Base-by-base conservation (phyloP, 495 filamentous ascomycete species). In the Neurospora tetraspora region DNA sequence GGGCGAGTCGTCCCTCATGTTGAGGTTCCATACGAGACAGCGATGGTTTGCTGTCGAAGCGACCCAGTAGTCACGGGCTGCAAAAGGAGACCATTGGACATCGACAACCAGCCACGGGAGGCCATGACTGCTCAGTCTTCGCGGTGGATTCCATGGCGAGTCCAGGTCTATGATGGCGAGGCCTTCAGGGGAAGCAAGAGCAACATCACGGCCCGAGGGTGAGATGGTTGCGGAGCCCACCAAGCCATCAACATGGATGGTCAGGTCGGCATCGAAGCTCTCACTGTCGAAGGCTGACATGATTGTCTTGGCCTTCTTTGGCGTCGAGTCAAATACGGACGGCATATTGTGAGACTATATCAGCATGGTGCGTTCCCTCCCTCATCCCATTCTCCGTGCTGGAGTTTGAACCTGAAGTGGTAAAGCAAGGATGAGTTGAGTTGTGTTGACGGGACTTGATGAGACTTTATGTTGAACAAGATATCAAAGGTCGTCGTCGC, bases 101-200 rank as follows among this genome's bases (percentile, higher is more conserved):
- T 98, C 95, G n/a, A 94, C 93, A 5, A 98, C 94, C 70, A 96
- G 90, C 93, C 94, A 97, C n/a, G 92, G 91, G 9, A 93, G 91
- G 43, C 92, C 90, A 79, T 97, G 92, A 70, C 84, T 85, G 73
- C 91, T 90, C 36, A 98, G 89, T 77, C 94, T 90, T 14, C 94
- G 90, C 39, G 95, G 95, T 16, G 92, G 92, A 69, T 91, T 95
- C 81, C 93, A 95, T 16, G 94, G 94, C 16, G 89, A 94, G 82
- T 98, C 95, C 59, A 98, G 87, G 75, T 98, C 95, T 72, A 98
- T 94, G 77, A 98, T 92, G 81, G 96, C 91, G 40, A 98, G 88
- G 36, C 94, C 95, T 74, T 95, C 86, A 34, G 88, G 88, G n/a
- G 95, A 97, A 69, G 93, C 95, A 72, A 98, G 85, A 14, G 96